Percentiles rank a stretch among this genome's conserved stretches.
These are phyloP conservation scores for Phanerochaete sordida DNA, from an alignment of 768 basidiomycete species.

Conservation along the genomic window DNA sequence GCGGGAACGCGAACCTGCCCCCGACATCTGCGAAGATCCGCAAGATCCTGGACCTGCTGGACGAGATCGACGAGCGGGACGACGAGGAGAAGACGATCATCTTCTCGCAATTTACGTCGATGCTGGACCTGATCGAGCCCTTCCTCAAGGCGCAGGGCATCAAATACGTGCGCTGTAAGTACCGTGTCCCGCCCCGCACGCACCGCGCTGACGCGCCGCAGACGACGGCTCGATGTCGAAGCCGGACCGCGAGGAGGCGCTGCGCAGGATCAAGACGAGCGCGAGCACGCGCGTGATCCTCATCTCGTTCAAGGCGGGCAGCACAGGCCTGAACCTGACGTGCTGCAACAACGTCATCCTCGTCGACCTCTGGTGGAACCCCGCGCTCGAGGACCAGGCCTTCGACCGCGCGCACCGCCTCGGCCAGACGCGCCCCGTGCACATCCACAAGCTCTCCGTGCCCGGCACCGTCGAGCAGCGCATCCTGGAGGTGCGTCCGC, in stretches of 20 bases:
- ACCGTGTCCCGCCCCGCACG: background rate
- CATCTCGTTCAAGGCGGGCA: slow-evolving; percentile 95
- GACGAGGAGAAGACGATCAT: slow-evolving; percentile 83
- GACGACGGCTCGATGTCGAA: slow-evolving; percentile 88
- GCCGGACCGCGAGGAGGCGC: slow-evolving; percentile 68
- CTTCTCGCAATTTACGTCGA: slow-evolving; percentile 89
- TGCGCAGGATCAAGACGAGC: slow-evolving; percentile 68
- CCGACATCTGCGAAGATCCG: slow-evolving; percentile 85
- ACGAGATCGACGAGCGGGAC: slow-evolving; percentile 56
- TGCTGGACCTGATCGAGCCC: slow-evolving; percentile 84
- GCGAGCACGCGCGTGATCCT: slow-evolving; percentile 68
- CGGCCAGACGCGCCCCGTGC: slow-evolving; percentile 83
- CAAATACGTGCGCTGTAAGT: slow-evolving; percentile 84
- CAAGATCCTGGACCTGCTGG: slow-evolving; percentile 72
- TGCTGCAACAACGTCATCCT: slow-evolving; percentile 94
- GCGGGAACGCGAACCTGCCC: slow-evolving; percentile 39
- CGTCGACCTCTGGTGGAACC: slow-evolving; percentile 95
- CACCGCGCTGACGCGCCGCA: slow-evolving; percentile 29
- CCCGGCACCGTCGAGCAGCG: slow-evolving; percentile 85
- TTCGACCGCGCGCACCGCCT: slow-evolving; percentile 90
- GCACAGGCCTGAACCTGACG: slow-evolving; percentile 90
- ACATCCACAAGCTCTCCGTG: slow-evolving; percentile 88
- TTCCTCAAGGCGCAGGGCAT: slow-evolving; percentile 71
- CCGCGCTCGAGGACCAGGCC: slow-evolving; percentile 88
- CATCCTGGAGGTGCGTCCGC: slow-evolving; percentile 60